Conservation (phyloP, 73 alveolate genomes). For the Breviolum minutum region DNA sequence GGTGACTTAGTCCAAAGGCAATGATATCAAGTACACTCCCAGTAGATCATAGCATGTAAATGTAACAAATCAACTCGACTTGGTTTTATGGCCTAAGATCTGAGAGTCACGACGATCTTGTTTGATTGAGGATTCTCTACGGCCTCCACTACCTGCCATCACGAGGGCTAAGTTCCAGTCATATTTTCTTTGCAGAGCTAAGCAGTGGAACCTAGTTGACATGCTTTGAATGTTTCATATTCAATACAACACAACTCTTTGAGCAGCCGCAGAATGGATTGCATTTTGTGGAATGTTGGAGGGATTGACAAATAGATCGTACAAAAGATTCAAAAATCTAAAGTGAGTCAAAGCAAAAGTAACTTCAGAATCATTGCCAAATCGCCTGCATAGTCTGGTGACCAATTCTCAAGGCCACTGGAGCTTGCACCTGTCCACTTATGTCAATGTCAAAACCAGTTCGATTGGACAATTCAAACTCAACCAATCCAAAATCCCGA, state of each 20-base stretch:
- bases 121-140: slow-evolving; percentile 20
- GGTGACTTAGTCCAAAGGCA: not conserved
- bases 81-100: not conserved
- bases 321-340: not conserved
- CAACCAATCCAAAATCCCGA: not conserved
- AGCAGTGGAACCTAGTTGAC: too few relatives aligned
- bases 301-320: too few relatives aligned
- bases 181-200: too few relatives aligned
- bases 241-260: too few relatives aligned
- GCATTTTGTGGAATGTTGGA: too few relatives aligned
- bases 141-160: slow-evolving; percentile 36
- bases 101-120: slow-evolving; percentile 43
- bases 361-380: not conserved
- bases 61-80: not conserved
- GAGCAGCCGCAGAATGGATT: too few relatives aligned
- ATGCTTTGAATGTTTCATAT: too few relatives aligned
- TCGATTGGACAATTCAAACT: not conserved
- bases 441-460: not conserved
- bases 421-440: not conserved
- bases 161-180: too few relatives aligned
- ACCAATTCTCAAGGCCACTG: not conserved
- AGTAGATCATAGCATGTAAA: not conserved
- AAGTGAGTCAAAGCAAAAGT: not conserved
- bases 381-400: slow-evolving; percentile 23
- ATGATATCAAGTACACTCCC: too few relatives aligned